Evolutionary conservation across 2,329 filamentous ascomycete genomes (phyloP).

Genomic region (Colletotrichum sp.): DNA sequence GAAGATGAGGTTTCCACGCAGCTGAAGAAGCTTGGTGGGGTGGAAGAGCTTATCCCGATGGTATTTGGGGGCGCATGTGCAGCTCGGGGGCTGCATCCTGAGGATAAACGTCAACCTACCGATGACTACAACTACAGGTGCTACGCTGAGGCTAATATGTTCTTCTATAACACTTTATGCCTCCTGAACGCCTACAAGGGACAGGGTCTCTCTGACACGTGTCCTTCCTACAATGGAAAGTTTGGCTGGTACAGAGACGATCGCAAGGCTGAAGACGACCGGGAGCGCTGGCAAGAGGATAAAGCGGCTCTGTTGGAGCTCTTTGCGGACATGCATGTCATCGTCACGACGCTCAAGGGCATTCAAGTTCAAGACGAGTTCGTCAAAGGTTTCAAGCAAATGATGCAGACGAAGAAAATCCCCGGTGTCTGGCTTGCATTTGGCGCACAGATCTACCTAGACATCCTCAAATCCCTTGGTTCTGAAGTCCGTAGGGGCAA

Average conservation of each 20-base stretch:
- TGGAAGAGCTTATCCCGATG: background rate
- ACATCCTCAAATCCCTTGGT: constrained; percentile 20
- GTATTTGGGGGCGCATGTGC: background rate
- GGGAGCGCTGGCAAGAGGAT: constrained; percentile 16
- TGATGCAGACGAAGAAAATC: background rate
- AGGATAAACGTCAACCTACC: background rate
- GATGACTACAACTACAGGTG: background rate
- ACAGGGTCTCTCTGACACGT: background rate
- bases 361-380: constrained; percentile 25
- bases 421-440: constrained; percentile 22
- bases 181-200: background rate
- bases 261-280: background rate
- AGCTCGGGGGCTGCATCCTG: background rate
- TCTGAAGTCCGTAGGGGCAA: background rate
- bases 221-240: constrained; percentile 22
- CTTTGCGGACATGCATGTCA: constrained; percentile 13
- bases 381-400: constrained; percentile 2
- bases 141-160: background rate
- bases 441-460: constrained; percentile 23
- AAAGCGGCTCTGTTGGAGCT: constrained; percentile 15
- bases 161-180: background rate
- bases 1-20: constrained; percentile 32
- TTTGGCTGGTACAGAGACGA: constrained; percentile 25
- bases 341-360: background rate
- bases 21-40: background rate